Conservation (phyloP, 345 rosid genomes). For the Arabidopsis suecica region DNA sequence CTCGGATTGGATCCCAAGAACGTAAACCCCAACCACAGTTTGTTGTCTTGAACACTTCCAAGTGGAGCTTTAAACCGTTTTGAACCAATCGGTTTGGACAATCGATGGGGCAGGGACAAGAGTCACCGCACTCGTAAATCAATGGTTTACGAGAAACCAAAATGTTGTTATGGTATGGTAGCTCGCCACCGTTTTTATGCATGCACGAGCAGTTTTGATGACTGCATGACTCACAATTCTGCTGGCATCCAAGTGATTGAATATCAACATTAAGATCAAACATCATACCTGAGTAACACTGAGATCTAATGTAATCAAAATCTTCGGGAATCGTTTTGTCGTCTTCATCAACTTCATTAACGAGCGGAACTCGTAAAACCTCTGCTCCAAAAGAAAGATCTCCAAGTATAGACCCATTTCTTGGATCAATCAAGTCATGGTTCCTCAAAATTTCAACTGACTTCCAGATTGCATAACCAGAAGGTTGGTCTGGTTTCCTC, state of each 20-base stretch:
- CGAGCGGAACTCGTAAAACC: constrained; percentile 53
- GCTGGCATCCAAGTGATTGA: background rate
- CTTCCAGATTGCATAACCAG: constrained; percentile 58
- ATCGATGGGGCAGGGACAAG: constrained; percentile 45
- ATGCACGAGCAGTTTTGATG: constrained; percentile 45
- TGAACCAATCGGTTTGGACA: constrained; percentile 51
- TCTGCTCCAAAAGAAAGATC: constrained; percentile 72
- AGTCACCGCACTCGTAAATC: constrained; percentile 53
- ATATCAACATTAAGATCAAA: background rate
- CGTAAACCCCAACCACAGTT: constrained; percentile 57
- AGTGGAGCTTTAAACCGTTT: constrained; percentile 44
- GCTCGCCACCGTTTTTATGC: constrained; percentile 39
- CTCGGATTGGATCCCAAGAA: constrained; percentile 50
- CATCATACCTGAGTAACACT: background rate
- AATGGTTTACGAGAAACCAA: constrained; percentile 39
- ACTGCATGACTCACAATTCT: background rate
- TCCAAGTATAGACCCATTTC: constrained; percentile 52
- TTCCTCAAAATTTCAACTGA: constrained; percentile 37
- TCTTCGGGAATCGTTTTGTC: constrained; percentile 60
- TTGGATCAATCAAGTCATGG: background rate
- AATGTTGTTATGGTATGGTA: constrained; percentile 33
- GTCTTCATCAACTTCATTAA: constrained; percentile 66
- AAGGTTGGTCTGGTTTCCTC: constrained; percentile 59
- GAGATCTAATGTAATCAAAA: constrained; percentile 49
- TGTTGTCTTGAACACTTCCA: constrained; percentile 56